Evolutionary conservation across 805 yeast species (phyloP).

Genomic region (Lipomyces oligophaga): DNA sequence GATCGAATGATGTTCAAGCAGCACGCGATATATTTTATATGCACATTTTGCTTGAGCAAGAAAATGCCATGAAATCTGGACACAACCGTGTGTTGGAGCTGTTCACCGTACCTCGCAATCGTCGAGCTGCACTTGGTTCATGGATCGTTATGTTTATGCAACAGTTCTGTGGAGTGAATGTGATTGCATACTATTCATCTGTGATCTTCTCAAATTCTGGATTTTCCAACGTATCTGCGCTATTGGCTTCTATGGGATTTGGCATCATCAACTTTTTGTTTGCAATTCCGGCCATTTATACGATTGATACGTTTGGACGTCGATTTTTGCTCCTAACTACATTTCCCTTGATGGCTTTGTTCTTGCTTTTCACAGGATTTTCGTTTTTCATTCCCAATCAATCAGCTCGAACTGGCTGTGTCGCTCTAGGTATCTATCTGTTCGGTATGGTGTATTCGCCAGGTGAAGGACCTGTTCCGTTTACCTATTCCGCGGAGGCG

Average conservation of each 20-base stretch:
- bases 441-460: conserved; percentile 72
- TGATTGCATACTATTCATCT: conserved; percentile 80
- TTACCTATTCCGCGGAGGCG: conserved; percentile 82
- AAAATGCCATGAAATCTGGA: conserved; percentile 39
- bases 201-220: conserved; percentile 68
- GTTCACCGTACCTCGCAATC: conserved; percentile 70
- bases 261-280: conserved; percentile 77
- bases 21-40: conserved; percentile 65
- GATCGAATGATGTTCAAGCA: conserved; percentile 50
- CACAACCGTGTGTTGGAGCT: conserved; percentile 39
- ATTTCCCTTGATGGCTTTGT: conserved; percentile 56
- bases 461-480: conserved; percentile 88
- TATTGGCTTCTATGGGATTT: conserved; percentile 81
- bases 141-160: conserved; percentile 86
- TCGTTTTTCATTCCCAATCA: conserved; percentile 64
- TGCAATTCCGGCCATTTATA: conserved; percentile 77
- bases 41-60: conserved; percentile 49
- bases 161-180: conserved; percentile 87
- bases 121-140: conserved; percentile 77
- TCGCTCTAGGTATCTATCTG: conserved; percentile 69
- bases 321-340: conserved; percentile 55
- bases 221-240: conserved; percentile 56
- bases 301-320: conserved; percentile 76
- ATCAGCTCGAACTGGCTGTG: conserved; percentile 55
- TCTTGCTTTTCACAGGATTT: conserved; percentile 50